These are phyloP conservation scores for Corrigiola litoralis DNA, from an alignment of 179 eudicot genomes.

Conservation along the genomic window DNA sequence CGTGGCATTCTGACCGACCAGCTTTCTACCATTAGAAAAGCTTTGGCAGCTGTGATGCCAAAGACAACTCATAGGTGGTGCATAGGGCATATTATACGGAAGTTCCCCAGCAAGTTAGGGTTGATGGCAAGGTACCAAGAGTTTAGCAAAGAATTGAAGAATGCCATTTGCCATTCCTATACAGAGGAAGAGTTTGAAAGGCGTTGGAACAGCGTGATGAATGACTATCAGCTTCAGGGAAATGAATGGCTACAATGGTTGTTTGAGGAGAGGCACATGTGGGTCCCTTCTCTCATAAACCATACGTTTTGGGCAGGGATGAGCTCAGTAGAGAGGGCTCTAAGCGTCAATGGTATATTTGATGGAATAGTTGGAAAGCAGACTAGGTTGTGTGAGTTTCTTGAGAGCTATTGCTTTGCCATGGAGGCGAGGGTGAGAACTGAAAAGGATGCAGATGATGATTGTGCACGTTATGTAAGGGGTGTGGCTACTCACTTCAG, in stretches of 20 bases:
- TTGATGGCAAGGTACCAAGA: neutral
- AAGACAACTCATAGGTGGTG: slow-evolving; percentile 24
- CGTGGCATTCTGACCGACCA: slow-evolving; percentile 24
- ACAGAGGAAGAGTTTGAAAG: slow-evolving; percentile 2
- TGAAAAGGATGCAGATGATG: slow-evolving; percentile 1
- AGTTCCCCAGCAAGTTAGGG: neutral
- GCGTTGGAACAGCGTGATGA: neutral
- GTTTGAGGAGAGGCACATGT: slow-evolving; percentile 8
- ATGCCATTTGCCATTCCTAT: neutral
- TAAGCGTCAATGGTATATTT: neutral
- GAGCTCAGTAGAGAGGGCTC: neutral
- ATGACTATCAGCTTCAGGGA: neutral
- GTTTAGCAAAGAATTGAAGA: neutral
- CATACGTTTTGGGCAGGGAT: slow-evolving; percentile 7
- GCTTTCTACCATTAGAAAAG: slow-evolving; percentile 13
- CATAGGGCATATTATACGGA: slow-evolving; percentile 19
- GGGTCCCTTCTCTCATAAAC: slow-evolving; percentile 6
- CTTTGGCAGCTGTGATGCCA: slow-evolving; percentile 17
- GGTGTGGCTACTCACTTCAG: neutral
- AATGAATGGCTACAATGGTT: slow-evolving; percentile 3
- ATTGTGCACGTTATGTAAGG: neutral
- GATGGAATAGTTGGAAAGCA: slow-evolving; percentile 7
- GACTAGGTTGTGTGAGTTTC: neutral
- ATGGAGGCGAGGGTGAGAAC: slow-evolving; percentile 6
- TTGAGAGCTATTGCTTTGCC: neutral